phyloP scores from a whole-genome alignment of 306 rosid species.

The Ammopiptanthus mongolicus region DNA sequence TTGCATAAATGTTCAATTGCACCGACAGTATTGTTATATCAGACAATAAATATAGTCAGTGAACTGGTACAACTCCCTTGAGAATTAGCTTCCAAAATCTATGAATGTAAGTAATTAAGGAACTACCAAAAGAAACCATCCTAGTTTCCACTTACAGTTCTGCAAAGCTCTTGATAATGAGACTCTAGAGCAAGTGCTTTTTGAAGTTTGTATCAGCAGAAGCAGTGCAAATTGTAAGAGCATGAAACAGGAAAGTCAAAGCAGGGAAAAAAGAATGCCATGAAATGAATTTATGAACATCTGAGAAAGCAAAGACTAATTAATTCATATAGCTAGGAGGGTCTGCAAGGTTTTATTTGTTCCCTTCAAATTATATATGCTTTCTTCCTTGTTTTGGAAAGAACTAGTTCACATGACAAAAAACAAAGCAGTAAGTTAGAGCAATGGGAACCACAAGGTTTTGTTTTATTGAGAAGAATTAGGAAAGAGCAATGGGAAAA shows the following conservation, averaged over 20 bases:
- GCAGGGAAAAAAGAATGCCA: neutral
- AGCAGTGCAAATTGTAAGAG: neutral
- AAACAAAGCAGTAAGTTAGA: slow-evolving; percentile 13
- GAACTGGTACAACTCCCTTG: neutral
- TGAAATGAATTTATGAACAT: neutral
- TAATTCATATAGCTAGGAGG: neutral
- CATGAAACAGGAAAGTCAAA: slow-evolving; percentile 10
- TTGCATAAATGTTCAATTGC: slow-evolving; percentile 17
- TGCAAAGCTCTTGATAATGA: slow-evolving; percentile 8
- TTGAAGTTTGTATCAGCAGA: neutral
- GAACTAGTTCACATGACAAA: slow-evolving; percentile 17
- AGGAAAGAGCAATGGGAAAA: slow-evolving; percentile 6
- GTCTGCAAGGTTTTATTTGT: neutral
- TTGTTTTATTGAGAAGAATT: slow-evolving; percentile 7
- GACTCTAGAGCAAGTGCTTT: neutral
- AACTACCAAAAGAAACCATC: slow-evolving; percentile 16
- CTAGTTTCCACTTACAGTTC: neutral
- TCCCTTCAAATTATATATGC: neutral
- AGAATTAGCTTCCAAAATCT: slow-evolving; percentile 7
- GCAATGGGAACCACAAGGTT: neutral
- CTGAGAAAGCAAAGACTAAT: slow-evolving; percentile 9
- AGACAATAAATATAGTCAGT: slow-evolving; percentile 5
- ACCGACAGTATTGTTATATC: slow-evolving; percentile 22
- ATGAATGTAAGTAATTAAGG: neutral
- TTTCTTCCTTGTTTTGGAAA: slow-evolving; percentile 12